phyloP scores from a whole-genome alignment of 2,329 filamentous ascomycete genomes.

The Penicillium carneum region DNA sequence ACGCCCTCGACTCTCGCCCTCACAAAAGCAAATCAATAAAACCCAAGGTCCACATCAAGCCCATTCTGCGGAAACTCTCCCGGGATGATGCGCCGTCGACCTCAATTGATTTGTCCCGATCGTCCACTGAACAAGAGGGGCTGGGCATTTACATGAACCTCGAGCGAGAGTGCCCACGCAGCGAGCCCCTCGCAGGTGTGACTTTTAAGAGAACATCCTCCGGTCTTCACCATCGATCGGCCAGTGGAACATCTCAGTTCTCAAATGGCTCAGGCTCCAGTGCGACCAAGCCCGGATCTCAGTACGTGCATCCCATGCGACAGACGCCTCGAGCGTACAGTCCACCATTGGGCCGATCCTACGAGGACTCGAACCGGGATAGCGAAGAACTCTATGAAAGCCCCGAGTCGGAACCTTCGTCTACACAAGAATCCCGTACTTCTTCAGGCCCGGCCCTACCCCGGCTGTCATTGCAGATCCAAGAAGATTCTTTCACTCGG shows the following conservation, averaged over 20 bases:
- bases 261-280: constrained; percentile 57
- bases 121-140: constrained; percentile 64
- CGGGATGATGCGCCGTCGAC: constrained; percentile 56
- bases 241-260: constrained; percentile 63
- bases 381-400: constrained; percentile 55
- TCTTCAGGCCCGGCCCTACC: constrained; percentile 38
- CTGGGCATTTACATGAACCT: constrained; percentile 59
- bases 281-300: constrained; percentile 58
- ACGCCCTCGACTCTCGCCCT: constrained; percentile 30
- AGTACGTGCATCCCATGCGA: constrained; percentile 64
- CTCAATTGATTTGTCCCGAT: constrained; percentile 63
- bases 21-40: constrained; percentile 35
- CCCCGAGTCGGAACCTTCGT: constrained; percentile 53
- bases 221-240: constrained; percentile 59
- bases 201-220: constrained; percentile 51
- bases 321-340: constrained; percentile 63
- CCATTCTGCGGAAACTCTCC: constrained; percentile 62
- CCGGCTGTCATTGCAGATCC: constrained; percentile 48
- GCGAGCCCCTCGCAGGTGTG: constrained; percentile 51
- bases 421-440: constrained; percentile 39
- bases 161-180: constrained; percentile 40
- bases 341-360: constrained; percentile 59
- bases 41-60: constrained; percentile 59
- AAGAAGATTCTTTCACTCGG: constrained; percentile 54
- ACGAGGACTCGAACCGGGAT: constrained; percentile 58